phyloP scores from a whole-genome alignment of 1,284 basidiomycete species.

The Rhodotorula sp. region DNA sequence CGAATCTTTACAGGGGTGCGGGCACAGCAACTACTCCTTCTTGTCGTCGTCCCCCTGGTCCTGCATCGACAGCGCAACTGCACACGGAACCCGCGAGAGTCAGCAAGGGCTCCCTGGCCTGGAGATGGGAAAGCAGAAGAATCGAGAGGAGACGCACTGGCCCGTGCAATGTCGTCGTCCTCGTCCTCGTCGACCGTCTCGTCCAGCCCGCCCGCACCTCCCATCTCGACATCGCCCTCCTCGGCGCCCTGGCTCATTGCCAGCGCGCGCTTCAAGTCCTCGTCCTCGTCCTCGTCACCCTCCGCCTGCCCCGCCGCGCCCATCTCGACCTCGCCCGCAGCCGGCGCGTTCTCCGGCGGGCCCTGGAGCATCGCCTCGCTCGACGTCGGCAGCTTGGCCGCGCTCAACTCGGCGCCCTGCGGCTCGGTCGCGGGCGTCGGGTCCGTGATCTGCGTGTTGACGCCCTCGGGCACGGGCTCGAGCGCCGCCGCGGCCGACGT shows the following conservation, averaged over 20 bases:
- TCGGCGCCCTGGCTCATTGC: conserved; percentile 31
- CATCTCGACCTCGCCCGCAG: conserved; percentile 42
- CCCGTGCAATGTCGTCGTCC: conserved; percentile 55
- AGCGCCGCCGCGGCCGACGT: conserved; percentile 51
- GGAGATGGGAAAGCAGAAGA: not conserved
- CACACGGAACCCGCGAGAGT: not conserved
- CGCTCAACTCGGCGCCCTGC: conserved; percentile 44
- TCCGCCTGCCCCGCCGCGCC: conserved; percentile 47
- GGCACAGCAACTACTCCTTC: not conserved
- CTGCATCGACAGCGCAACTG: conserved; percentile 61
- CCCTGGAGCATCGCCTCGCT: conserved; percentile 29
- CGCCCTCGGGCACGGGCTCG: conserved; percentile 35
- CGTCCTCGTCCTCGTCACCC: conserved; percentile 49
- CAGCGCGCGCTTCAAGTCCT: conserved; percentile 47
- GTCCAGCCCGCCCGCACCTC: conserved; percentile 24
- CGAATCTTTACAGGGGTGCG: too few relatives aligned
- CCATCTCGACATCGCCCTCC: conserved; percentile 34
- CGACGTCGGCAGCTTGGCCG: conserved; percentile 31
- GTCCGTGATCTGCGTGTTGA: conserved; percentile 38
- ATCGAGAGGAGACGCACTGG: conserved; percentile 50
- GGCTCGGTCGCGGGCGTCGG: conserved; percentile 40
- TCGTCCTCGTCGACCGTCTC: conserved; percentile 18
- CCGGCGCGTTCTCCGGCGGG: conserved; percentile 6
- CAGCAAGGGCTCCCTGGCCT: not conserved
- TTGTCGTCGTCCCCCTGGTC: conserved; percentile 13